Evolutionary conservation across 2,329 filamentous ascomycete genomes (phyloP).

Genomic region (Ophiocordyceps australis): DNA sequence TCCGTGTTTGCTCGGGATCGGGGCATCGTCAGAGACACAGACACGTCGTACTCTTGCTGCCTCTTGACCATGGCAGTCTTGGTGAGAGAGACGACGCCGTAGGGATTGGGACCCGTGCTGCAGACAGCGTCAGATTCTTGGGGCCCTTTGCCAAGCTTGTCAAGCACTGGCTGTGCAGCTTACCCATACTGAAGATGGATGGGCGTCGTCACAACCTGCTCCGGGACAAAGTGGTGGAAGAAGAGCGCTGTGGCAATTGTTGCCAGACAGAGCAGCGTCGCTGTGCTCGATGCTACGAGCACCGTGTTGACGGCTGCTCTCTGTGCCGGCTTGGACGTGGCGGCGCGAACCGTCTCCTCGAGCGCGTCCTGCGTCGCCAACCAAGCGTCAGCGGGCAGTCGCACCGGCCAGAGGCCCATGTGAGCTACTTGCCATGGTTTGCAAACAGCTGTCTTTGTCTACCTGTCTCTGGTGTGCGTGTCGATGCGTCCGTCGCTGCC

Average conservation of each 20-base stretch:
- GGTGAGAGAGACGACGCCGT: constrained; percentile 27
- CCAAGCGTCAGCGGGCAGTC: not conserved
- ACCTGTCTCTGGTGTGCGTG: too few species aligned
- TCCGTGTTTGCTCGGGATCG: constrained; percentile 58
- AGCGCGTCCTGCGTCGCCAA: constrained; percentile 13
- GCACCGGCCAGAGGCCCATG: too few species aligned
- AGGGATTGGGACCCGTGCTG: constrained; percentile 32
- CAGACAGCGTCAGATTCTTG: constrained; percentile 3
- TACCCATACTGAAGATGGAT: constrained; percentile 42
- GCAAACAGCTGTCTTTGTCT: too few species aligned
- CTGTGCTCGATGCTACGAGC: constrained; percentile 22
- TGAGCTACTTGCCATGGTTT: too few species aligned
- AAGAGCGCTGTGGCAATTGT: constrained; percentile 30
- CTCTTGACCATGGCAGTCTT: constrained; percentile 41
- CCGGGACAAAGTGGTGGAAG: constrained; percentile 37
- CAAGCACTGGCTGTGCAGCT: constrained; percentile 5
- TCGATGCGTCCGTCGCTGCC: too few species aligned
- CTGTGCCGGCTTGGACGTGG: constrained; percentile 32
- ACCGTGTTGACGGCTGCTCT: constrained; percentile 27
- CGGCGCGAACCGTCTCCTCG: constrained; percentile 15
- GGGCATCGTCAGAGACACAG: constrained; percentile 57
- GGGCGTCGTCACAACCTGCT: constrained; percentile 31
- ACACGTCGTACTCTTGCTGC: constrained; percentile 71
- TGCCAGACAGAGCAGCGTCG: constrained; percentile 26
- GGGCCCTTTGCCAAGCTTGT: not conserved